Evolutionary conservation across 192 early-diverging fungal species (phyloP), one percentile per base, ranked within the genome.

Genomic region (Coemansia sp.): DNA sequence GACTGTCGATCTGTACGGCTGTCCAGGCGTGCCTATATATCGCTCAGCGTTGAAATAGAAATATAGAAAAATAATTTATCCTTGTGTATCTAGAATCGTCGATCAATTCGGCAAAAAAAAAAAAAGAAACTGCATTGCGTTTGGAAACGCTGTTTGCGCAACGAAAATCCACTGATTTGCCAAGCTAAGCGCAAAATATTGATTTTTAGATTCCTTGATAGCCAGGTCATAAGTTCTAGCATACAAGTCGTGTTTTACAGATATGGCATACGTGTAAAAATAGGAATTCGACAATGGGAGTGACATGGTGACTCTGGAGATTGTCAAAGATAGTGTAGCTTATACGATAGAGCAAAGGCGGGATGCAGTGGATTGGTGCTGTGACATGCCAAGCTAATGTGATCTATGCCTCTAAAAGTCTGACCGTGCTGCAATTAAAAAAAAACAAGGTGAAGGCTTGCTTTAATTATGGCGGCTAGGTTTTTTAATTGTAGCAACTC

Each of bases 1-100:
- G 34, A 97, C 83, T 11, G 90, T 89, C 22, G 90, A 87, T 60
- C 93, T 94, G 78, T 98, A 99, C 0, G 97, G 97, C 15, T 84
- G 74, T 5, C 94, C 94, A 8, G 97, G 97, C 0, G 97, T 97
- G 51, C 91, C 92, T 84, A 78, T 14, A 32, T 39, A 51, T 39
- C 3, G 37, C 22, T 36, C 36, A 17, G 34, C n/a, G 45, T 5
- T 69, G 11, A 6, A 11, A 48, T 11, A 54, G 12, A 32, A 69
- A 61, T 45, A 67, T 41, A 53, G 51, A 1, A 5, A 2, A 8
- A 4, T 43, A 60, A 57, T 48, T 39, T 5, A 45, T 9, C 45
- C 45, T 12, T 2, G 41, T 62, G 61, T 9, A 62, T 59, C 35
- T 7, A 36, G 57, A 59, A 59, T 36, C 33, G 57, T 5, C 57